Evolutionary conservation across 2,329 filamentous ascomycete species (phyloP).

Genomic region (Colletotrichum coccodes): DNA sequence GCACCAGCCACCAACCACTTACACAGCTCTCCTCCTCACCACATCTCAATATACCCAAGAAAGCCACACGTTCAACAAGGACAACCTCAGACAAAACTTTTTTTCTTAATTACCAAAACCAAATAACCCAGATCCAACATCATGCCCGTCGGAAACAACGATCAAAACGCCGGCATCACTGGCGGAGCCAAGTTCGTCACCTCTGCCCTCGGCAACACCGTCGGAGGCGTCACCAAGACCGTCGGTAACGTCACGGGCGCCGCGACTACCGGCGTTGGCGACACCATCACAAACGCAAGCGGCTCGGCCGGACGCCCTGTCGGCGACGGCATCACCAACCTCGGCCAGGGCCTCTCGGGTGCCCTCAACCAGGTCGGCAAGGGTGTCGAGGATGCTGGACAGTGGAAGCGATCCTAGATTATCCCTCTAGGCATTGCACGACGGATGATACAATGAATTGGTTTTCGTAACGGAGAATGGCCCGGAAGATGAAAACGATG

Average conservation of each 20-base stretch:
- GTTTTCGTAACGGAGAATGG: neutral
- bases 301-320: slow-evolving; percentile 64
- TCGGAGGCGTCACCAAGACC: slow-evolving; percentile 52
- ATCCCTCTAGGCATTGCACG: too few species aligned
- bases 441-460: neutral
- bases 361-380: slow-evolving; percentile 60
- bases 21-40: neutral
- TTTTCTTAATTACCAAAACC: neutral
- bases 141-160: slow-evolving; percentile 36
- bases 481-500: neutral
- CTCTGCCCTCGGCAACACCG: slow-evolving; percentile 50
- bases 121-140: slow-evolving; percentile 35
- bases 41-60: neutral
- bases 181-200: slow-evolving; percentile 52
- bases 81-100: neutral
- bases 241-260: slow-evolving; percentile 57
- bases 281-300: slow-evolving; percentile 64
- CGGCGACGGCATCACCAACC: slow-evolving; percentile 63
- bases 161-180: slow-evolving; percentile 38
- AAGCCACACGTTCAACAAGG: neutral
- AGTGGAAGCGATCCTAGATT: slow-evolving; percentile 57
- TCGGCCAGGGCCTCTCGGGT: slow-evolving; percentile 63
- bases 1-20: neutral
- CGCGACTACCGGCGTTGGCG: slow-evolving; percentile 64
- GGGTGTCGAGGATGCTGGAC: slow-evolving; percentile 67